phyloP scores from a whole-genome alignment of 352 stramenopile species.

The Elongisporangium anandrum region DNA sequence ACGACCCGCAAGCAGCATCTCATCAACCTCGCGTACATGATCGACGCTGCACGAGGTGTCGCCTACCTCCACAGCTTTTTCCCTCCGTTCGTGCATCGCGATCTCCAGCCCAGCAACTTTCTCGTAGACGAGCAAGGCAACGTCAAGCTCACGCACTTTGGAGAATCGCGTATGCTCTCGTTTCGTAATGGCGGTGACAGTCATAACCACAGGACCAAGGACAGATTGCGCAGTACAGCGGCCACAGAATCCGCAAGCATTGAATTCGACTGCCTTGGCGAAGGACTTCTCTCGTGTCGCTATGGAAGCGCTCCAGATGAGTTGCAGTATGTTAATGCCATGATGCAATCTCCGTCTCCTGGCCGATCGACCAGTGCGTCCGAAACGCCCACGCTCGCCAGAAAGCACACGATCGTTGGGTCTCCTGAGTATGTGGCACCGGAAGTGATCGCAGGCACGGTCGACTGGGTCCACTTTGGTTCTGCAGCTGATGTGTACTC shows the following conservation, averaged over 20 bases:
- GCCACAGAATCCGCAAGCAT: not conserved
- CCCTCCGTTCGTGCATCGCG: conserved; percentile 44
- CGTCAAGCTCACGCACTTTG: conserved; percentile 54
- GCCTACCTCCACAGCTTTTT: conserved; percentile 57
- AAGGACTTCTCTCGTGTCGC: not conserved
- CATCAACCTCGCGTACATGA: conserved; percentile 55
- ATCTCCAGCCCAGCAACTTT: conserved; percentile 60
- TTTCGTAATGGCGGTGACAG: not conserved
- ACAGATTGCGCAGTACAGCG: not conserved
- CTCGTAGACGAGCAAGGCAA: conserved; percentile 33
- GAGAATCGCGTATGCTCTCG: conserved; percentile 34
- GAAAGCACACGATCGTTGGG: conserved; percentile 52
- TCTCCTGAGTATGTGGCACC: conserved; percentile 69
- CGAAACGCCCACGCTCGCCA: conserved; percentile 25
- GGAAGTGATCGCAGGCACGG: conserved; percentile 59
- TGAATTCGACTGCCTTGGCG: not conserved
- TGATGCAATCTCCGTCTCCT: not conserved
- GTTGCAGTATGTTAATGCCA: not conserved
- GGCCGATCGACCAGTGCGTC: not conserved
- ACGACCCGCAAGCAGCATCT: conserved; percentile 34
- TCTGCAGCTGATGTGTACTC: conserved; percentile 70
- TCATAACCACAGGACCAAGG: not conserved
- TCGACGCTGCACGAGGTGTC: conserved; percentile 46
- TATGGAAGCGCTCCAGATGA: not conserved
- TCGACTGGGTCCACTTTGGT: conserved; percentile 34